Evolutionary conservation across 2,329 filamentous ascomycete genomes (phyloP).

Genomic region (Eutypella sp.): DNA sequence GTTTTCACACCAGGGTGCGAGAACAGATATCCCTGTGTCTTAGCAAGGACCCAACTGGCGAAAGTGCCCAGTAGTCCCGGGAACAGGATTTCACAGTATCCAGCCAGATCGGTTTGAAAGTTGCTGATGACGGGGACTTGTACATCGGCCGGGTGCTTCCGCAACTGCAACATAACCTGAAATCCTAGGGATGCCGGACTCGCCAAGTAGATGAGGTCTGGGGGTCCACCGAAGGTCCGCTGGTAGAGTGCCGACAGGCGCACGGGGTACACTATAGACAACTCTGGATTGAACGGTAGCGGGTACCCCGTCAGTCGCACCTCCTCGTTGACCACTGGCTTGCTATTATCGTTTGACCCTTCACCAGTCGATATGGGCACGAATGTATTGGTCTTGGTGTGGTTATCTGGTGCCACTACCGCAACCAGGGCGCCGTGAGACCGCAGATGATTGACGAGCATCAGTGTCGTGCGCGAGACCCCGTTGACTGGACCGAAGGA

Average conservation of each 20-base stretch:
- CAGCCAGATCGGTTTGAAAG: constrained; percentile 67
- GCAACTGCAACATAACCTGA: constrained; percentile 64
- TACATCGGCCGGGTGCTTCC: constrained; percentile 49
- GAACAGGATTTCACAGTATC: constrained; percentile 67
- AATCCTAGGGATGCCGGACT: constrained; percentile 67
- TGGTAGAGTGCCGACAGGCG: constrained; percentile 57
- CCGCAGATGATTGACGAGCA: constrained; percentile 63
- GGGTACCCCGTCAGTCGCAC: constrained; percentile 60
- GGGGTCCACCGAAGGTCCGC: constrained; percentile 52
- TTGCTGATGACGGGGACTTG: constrained; percentile 61
- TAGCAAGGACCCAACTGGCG: constrained; percentile 56
- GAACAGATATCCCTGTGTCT: constrained; percentile 64
- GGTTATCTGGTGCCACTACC: constrained; percentile 59
- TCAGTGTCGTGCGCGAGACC: constrained; percentile 66
- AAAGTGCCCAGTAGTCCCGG: constrained; percentile 55
- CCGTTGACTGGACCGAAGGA: constrained; percentile 70
- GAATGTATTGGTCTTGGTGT: constrained; percentile 50
- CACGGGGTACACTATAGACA: constrained; percentile 66
- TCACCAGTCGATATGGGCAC: constrained; percentile 34
- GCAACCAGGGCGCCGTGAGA: constrained; percentile 60
- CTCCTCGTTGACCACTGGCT: constrained; percentile 38
- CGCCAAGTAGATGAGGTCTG: constrained; percentile 65
- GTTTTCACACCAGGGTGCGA: constrained; percentile 56
- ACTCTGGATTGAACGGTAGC: constrained; percentile 65
- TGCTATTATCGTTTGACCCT: constrained; percentile 28